Evolutionary conservation across 2,329 filamentous ascomycete genomes (phyloP), one percentile per base, ranked within the genome.

Genomic region (Alternaria panax): DNA sequence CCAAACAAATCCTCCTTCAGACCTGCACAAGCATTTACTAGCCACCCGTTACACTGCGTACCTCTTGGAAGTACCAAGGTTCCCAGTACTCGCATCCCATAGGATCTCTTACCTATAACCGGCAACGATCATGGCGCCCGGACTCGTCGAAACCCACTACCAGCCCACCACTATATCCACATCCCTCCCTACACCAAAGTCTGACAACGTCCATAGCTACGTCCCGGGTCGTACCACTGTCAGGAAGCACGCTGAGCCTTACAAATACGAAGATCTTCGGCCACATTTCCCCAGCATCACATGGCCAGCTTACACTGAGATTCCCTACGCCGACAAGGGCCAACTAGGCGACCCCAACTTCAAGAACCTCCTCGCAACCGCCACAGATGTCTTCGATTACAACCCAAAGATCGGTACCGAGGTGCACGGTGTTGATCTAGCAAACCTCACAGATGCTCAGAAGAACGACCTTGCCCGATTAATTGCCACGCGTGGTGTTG

Each of bases 341-440:
- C 73, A 84, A 40, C 77, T 82, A 24, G 85, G 85, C n/a, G 81
- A 86, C 58, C 80, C 82, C 5, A 76, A 82, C 20, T 87, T 86
- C 72, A 81, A 82, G 57, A 81, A 84, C 63, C 80, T 87, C 4
- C 78, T 87, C 20, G 73, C 78, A 30, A 78, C 78, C 9, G 85
- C 85, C 14, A 84, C 84, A 1, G 82, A 84, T 25, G 79, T 87
- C 36, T 85, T 86, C 61, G 85, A 87, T 69, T 85, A 84, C 70
- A 85, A 80, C 40, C 84, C 83, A 18, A 85, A 85, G 64, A 84
- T 86, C 54, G 84, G 84, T 50, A 86, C 84, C 3, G 84, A 86
- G 60, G 67, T 86, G 43, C 79, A 81, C 42, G 84, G 84, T 3
- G 74, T 85, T 25, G 80, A 85, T 51, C 79, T 86, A 3, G 78